Evolutionary conservation across 2,329 filamentous ascomycete genomes (phyloP).

Genomic region (Fusarium sp.): DNA sequence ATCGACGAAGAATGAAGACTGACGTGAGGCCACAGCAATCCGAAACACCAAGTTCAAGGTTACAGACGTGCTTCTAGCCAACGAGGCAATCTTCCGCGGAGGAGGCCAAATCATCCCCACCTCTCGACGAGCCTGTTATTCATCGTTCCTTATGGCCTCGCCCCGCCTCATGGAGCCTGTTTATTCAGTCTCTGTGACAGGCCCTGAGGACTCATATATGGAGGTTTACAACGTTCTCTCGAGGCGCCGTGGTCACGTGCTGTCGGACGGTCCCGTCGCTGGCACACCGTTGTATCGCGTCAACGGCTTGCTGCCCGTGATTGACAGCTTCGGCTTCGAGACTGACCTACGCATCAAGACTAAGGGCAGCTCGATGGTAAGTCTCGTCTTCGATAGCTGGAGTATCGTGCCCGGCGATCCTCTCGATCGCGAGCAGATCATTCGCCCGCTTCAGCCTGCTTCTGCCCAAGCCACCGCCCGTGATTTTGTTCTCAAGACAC

Average conservation of each 20-base stretch:
- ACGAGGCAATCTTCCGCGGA: conserved; percentile 93
- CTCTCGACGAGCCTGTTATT: conserved; percentile 92
- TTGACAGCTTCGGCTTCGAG: conserved; percentile 98
- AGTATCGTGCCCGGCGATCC: conserved; percentile 96
- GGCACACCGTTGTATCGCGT: conserved; percentile 95
- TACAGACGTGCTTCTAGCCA: conserved; percentile 88
- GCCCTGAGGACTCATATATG: conserved; percentile 88
- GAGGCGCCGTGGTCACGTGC: conserved; percentile 89
- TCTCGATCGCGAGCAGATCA: conserved; percentile 86
- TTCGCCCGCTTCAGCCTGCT: conserved; percentile 89
- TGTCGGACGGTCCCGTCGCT: conserved; percentile 93
- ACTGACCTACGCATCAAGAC: conserved; percentile 97
- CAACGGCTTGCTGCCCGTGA: conserved; percentile 91
- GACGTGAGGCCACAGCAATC: conserved; percentile 74
- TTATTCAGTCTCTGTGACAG: conserved; percentile 93
- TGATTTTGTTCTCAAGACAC: conserved; percentile 97
- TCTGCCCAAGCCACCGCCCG: conserved; percentile 89
- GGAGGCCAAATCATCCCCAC: conserved; percentile 98
- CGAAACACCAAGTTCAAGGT: conserved; percentile 98
- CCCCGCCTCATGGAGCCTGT: conserved; percentile 97
- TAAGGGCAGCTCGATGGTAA: conserved; percentile 91
- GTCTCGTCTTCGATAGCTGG: conserved; percentile 96
- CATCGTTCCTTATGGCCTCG: conserved; percentile 96
- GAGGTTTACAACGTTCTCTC: conserved; percentile 94
- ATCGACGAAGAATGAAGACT: conserved; percentile 29